Conservation (phyloP, 768 basidiomycete genomes). For the Erythrobasidium yunnanense region DNA sequence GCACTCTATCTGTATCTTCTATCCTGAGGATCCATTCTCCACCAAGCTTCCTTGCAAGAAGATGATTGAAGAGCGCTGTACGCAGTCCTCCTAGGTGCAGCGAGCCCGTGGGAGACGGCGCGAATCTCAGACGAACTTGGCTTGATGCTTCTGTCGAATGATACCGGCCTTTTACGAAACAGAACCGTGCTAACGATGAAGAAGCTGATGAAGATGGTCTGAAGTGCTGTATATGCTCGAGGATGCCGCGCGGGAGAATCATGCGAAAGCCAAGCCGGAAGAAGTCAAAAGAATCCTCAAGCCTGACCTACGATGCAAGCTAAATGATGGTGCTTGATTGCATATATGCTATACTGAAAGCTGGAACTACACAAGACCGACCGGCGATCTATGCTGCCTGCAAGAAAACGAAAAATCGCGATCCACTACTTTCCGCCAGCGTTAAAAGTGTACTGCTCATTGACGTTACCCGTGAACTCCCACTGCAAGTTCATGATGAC, state of each 20-base stretch:
- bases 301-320: too few species aligned
- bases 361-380: too few species aligned
- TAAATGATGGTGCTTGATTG: too few species aligned
- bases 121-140: conserved; percentile 64
- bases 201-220: background rate
- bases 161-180: background rate
- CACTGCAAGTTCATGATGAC: conserved; percentile 14
- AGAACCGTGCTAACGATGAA: background rate
- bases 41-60: conserved; percentile 65
- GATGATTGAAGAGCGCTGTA: conserved; percentile 84
- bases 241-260: background rate
- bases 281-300: too few species aligned
- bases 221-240: background rate
- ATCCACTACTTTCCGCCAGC: background rate
- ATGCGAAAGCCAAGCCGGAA: conserved; percentile 11
- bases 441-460: background rate
- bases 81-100: conserved; percentile 89
- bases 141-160: background rate
- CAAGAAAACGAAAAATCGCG: too few species aligned
- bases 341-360: too few species aligned
- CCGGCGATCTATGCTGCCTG: too few species aligned
- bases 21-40: conserved; percentile 87
- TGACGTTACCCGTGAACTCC: conserved; percentile 15
- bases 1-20: conserved; percentile 87
- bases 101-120: conserved; percentile 90